These are phyloP conservation scores for Chrysoporthe cubensis DNA, from an alignment of 2,329 filamentous ascomycete species.

Conservation along the genomic window DNA sequence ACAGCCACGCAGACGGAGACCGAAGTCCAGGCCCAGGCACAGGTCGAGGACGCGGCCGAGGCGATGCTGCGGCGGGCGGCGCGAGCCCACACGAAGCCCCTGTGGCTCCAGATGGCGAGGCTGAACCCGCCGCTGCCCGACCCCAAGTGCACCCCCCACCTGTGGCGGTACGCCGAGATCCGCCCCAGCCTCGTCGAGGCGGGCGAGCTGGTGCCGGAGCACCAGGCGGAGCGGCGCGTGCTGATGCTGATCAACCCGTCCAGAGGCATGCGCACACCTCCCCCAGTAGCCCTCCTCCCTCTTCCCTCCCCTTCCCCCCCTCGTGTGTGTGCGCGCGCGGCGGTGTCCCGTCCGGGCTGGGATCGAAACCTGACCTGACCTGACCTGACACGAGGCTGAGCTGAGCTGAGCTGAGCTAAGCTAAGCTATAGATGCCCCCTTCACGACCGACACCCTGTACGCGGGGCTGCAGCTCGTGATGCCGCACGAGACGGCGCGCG, in stretches of 20 bases:
- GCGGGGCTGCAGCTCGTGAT: conserved; percentile 58
- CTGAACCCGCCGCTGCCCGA: conserved; percentile 50
- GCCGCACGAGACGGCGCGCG: conserved; percentile 55
- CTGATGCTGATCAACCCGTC: conserved; percentile 48
- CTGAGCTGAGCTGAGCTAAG: too few species aligned
- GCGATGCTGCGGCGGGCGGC: conserved; percentile 22
- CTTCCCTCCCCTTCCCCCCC: too few species aligned
- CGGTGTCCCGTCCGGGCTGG: too few species aligned
- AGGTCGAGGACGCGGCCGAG: conserved; percentile 21
- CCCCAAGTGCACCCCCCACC: conserved; percentile 42
- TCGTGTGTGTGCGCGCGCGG: too few species aligned
- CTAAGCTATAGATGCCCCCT: conserved; percentile 46
- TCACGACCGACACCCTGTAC: conserved; percentile 59
- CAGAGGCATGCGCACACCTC: conserved; percentile 30
- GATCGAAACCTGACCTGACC: not conserved
- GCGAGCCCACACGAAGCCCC: conserved; percentile 36
- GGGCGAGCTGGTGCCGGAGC: conserved; percentile 23
- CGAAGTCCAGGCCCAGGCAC: not conserved
- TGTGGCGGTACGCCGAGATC: conserved; percentile 40
- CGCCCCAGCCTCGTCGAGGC: conserved; percentile 38
- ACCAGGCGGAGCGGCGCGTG: conserved; percentile 44
- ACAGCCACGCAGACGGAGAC: conserved; percentile 21
- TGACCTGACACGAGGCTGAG: too few species aligned
- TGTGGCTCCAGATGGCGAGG: conserved; percentile 50
- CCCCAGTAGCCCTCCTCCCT: too few species aligned